Percentiles rank a stretch among this genome's conserved stretches.
Conservation (phyloP, 345 rosid species). For the Firmiana major region DNA sequence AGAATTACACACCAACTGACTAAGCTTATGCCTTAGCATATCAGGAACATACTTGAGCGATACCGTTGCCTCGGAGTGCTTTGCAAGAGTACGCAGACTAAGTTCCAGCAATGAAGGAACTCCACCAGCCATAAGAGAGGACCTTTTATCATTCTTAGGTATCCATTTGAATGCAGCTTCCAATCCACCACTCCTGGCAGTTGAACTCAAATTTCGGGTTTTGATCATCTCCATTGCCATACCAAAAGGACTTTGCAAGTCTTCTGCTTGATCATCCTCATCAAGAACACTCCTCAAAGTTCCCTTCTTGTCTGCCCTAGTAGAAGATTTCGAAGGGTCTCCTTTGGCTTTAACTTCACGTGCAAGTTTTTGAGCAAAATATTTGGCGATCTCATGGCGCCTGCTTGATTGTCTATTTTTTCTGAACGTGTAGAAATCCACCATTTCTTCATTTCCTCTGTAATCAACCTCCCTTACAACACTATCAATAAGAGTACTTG, state of each 20-base stretch:
- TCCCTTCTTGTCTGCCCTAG: background rate
- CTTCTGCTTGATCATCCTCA: constrained; percentile 4
- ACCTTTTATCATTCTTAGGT: constrained; percentile 1
- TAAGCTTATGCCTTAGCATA: constrained; percentile 31
- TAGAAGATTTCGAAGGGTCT: background rate
- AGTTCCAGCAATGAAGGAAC: constrained; percentile 34
- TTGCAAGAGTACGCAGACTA: constrained; percentile 31
- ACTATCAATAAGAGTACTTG: too few species aligned
- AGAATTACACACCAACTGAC: constrained; percentile 22
- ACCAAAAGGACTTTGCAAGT: constrained; percentile 19
- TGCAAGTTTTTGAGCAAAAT: constrained; percentile 11
- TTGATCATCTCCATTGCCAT: constrained; percentile 29
- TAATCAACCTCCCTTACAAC: too few species aligned
- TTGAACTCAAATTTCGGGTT: constrained; percentile 14
- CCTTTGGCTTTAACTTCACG: background rate
- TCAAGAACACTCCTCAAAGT: background rate
- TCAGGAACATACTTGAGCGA: constrained; percentile 44
- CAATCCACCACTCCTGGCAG: background rate
- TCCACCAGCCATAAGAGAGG: background rate
- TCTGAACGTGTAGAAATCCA: background rate
- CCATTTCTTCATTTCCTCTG: background rate
- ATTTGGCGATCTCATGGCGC: constrained; percentile 4
- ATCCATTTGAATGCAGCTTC: constrained; percentile 16
- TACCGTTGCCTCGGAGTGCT: constrained; percentile 28
- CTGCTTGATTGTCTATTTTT: background rate